These are phyloP conservation scores for Phylloporus gajari DNA, from an alignment of 1,284 basidiomycete genomes.

Conservation along the genomic window DNA sequence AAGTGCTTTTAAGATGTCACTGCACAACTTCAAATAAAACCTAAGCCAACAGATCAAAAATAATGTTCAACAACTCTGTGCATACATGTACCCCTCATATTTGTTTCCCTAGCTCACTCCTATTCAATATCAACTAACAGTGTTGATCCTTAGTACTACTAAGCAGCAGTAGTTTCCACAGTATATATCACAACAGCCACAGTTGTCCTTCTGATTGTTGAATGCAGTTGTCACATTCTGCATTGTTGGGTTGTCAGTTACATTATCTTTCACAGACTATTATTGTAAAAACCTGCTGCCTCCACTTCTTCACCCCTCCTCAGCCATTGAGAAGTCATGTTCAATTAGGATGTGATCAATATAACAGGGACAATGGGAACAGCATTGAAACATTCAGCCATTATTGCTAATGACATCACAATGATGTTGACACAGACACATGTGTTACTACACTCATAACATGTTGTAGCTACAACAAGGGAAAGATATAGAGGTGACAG, in stretches of 20 bases:
- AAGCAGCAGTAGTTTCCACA: conserved; percentile 68
- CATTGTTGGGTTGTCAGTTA: conserved; percentile 26
- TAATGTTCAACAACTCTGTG: conserved; percentile 78
- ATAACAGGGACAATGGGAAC: no score
- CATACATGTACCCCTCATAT: conserved; percentile 46
- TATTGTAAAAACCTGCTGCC: conserved; percentile 41
- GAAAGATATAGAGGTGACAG: no score
- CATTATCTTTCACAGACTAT: conserved; percentile 51
- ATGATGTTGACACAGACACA: no score
- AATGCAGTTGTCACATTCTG: conserved; percentile 24
- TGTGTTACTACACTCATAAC: no score
- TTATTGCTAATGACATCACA: no score
- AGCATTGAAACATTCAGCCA: no score
- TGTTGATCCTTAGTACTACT: conserved; percentile 75
- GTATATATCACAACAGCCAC: conserved; percentile 53
- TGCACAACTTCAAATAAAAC: conserved; percentile 74
- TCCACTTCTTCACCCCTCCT: no score
- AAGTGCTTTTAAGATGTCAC: conserved; percentile 65
- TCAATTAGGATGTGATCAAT: no score
- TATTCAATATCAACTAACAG: conserved; percentile 63
- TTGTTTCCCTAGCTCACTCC: conserved; percentile 13
- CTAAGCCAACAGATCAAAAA: conserved; percentile 72
- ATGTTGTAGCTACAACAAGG: no score
- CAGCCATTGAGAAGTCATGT: no score
- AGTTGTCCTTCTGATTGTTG: conserved; percentile 59